A percentile compares a stretch with the other conserved stretches of the same genome.
Evolutionary conservation across 2,329 filamentous ascomycete species (phyloP).

Genomic region (Phyllosticta citriasiana): DNA sequence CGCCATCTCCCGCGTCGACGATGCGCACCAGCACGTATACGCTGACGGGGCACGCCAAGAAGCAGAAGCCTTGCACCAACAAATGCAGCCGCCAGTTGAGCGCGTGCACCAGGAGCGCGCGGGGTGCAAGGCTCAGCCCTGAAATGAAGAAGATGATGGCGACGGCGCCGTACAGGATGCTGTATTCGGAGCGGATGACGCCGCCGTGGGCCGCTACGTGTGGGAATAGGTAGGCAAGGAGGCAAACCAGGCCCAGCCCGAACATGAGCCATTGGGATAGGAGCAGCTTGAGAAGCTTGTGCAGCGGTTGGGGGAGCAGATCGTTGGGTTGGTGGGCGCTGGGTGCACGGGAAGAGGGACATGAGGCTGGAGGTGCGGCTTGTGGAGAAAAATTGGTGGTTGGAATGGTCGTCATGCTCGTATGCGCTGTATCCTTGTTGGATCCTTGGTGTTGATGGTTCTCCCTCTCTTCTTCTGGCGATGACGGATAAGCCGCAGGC

Average conservation of each 20-base stretch:
- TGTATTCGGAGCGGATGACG: constrained; percentile 8
- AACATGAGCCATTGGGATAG: constrained; percentile 9
- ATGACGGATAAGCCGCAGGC: background rate
- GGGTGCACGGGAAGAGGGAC: background rate
- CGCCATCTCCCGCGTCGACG: constrained; percentile 1
- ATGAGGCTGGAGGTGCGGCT: background rate
- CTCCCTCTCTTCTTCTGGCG: background rate
- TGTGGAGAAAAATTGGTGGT: background rate
- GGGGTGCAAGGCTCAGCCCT: constrained; percentile 1
- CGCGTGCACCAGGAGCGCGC: constrained; percentile 5
- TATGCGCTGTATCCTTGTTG: background rate
- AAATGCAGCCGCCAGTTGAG: constrained; percentile 9
- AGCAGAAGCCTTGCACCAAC: constrained; percentile 7
- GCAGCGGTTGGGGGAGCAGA: background rate
- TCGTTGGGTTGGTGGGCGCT: background rate
- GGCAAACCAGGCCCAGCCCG: constrained; percentile 7
- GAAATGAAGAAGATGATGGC: constrained; percentile 10
- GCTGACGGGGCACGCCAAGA: constrained; percentile 2
- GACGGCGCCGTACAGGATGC: constrained; percentile 10
- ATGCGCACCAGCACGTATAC: constrained; percentile 6
- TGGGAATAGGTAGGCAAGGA: constrained; percentile 7
- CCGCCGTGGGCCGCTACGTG: constrained; percentile 9
- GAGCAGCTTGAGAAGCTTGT: background rate
- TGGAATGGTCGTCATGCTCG: background rate
- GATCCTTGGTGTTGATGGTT: background rate